Percentiles rank a stretch among this genome's conserved stretches.
Conservation (phyloP, 1,139 yeast species). For the Debaryomyces nepalensis region DNA sequence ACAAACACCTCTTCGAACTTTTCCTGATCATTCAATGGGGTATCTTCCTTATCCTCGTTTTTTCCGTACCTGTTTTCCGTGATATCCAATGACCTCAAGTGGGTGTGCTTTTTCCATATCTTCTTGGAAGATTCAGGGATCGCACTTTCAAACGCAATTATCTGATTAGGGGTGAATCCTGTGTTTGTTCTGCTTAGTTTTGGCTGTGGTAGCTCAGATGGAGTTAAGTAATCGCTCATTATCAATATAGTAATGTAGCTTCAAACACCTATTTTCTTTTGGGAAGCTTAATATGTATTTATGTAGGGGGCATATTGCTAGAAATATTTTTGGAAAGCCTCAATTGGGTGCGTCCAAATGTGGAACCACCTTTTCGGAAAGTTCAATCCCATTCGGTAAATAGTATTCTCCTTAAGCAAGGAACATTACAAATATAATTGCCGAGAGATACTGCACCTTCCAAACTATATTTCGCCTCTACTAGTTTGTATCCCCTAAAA, state of each 20-base stretch:
- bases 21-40: slow-evolving; percentile 42
- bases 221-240: slow-evolving; percentile 50
- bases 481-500: no score
- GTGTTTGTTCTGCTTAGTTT: slow-evolving; percentile 73
- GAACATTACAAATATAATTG: no score
- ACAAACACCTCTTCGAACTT: slow-evolving; percentile 71
- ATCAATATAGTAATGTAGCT: slow-evolving; percentile 8
- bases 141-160: slow-evolving; percentile 76
- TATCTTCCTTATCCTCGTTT: slow-evolving; percentile 13
- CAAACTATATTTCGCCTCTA: no score
- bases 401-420: no score
- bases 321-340: neutral
- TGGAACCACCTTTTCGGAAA: slow-evolving; percentile 4
- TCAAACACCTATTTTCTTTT: neutral
- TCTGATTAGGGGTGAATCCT: slow-evolving; percentile 90
- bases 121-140: slow-evolving; percentile 81
- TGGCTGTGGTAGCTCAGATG: slow-evolving; percentile 48
- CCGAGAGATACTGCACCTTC: no score
- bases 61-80: slow-evolving; percentile 15
- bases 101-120: slow-evolving; percentile 70
- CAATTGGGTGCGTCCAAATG: slow-evolving; percentile 8
- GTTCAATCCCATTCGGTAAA: slow-evolving; percentile 1
- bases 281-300: neutral
- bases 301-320: neutral
- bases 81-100: slow-evolving; percentile 38